Percentiles rank a stretch among this genome's conserved stretches.
These are phyloP conservation scores for Mucor racemosus DNA, from an alignment of 371 early-diverging fungal species.

Conservation along the genomic window DNA sequence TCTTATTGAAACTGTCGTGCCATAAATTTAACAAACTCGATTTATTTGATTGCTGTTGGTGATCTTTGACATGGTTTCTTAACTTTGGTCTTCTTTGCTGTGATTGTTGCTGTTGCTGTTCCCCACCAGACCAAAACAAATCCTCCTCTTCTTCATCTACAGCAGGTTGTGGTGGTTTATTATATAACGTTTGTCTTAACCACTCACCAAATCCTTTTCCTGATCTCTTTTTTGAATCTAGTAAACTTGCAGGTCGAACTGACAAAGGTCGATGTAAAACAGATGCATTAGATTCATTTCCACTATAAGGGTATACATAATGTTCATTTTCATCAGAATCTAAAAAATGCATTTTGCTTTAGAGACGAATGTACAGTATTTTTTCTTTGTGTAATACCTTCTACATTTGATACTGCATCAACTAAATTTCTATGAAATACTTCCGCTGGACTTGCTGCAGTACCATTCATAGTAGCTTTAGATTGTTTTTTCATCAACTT, in stretches of 20 bases:
- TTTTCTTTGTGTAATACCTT: slow-evolving; percentile 17
- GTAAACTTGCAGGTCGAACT: slow-evolving; percentile 18
- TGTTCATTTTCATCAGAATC: slow-evolving; percentile 58
- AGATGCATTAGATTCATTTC: slow-evolving; percentile 24
- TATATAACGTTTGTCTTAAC: slow-evolving; percentile 11
- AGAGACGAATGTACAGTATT: no score
- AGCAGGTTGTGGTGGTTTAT: not conserved
- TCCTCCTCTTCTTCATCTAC: slow-evolving; percentile 26
- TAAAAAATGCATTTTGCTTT: not conserved
- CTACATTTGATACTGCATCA: slow-evolving; percentile 53
- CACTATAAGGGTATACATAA: slow-evolving; percentile 52
- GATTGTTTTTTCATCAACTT: slow-evolving; percentile 19
- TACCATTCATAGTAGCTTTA: slow-evolving; percentile 27
- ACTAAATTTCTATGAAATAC: slow-evolving; percentile 52
- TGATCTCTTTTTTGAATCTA: slow-evolving; percentile 7
- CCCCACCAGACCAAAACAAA: slow-evolving; percentile 11
- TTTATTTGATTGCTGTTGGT: slow-evolving; percentile 3
- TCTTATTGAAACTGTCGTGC: slow-evolving; percentile 23
- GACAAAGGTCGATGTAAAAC: slow-evolving; percentile 30
- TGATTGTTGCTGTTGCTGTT: slow-evolving; percentile 15
- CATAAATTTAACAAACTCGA: slow-evolving; percentile 10
- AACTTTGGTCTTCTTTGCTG: slow-evolving; percentile 23
- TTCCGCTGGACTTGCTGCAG: slow-evolving; percentile 43
- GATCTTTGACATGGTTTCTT: slow-evolving; percentile 19
- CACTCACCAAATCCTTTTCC: slow-evolving; percentile 17